Conservation (phyloP, 805 yeast species). For the Tetrapisispora fleetii region DNA sequence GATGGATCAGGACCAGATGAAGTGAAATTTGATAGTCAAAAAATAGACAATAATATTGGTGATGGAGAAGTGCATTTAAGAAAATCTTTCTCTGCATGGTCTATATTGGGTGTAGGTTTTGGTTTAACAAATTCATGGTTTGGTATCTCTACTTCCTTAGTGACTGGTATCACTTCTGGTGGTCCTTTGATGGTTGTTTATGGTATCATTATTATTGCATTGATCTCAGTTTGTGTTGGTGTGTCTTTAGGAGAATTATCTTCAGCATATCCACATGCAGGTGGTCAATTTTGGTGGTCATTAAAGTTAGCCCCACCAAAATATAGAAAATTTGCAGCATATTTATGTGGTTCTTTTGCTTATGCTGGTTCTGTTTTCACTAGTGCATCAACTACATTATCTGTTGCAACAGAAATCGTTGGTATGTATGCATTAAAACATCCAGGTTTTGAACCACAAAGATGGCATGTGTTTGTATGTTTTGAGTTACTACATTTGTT, state of each 20-base stretch:
- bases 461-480: conserved; percentile 51
- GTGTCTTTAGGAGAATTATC: conserved; percentile 45
- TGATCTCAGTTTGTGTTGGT: conserved; percentile 40
- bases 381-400: conserved; percentile 50
- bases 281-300: conserved; percentile 58
- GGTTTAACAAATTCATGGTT: conserved; percentile 58
- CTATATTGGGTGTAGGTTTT: conserved; percentile 51
- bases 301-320: conserved; percentile 43
- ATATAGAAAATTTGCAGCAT: conserved; percentile 38
- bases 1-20: not conserved
- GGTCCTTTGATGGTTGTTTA: conserved; percentile 53
- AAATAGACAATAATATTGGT: not conserved
- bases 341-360: conserved; percentile 54
- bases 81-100: conserved; percentile 39
- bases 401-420: conserved; percentile 44
- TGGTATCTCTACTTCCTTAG: conserved; percentile 51
- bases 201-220: conserved; percentile 46
- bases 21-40: not conserved
- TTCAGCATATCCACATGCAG: conserved; percentile 52
- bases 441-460: conserved; percentile 31
- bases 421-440: conserved; percentile 38
- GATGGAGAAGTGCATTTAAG: conserved; percentile 25
- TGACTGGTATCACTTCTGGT: conserved; percentile 48
- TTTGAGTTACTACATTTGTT: conserved; percentile 40
- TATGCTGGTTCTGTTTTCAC: conserved; percentile 59